These are phyloP conservation scores for Mycena sp. DNA, from an alignment of 1,284 basidiomycete genomes.

Conservation along the genomic window DNA sequence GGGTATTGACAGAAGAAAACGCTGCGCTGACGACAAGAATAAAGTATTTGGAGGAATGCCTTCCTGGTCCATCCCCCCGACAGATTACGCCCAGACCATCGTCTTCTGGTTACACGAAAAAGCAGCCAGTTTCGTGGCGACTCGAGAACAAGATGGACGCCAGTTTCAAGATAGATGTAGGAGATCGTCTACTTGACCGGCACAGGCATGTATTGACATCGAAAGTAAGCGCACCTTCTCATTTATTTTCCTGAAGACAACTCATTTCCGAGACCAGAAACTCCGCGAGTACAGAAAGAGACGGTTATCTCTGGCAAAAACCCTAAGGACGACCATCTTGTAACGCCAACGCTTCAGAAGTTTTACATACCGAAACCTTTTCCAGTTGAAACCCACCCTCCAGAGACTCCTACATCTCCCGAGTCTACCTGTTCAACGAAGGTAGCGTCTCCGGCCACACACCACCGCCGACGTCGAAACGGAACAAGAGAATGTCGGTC, in stretches of 20 bases:
- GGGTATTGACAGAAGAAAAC: slow-evolving; percentile 31
- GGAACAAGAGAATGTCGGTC: slow-evolving; percentile 24
- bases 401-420: slow-evolving; percentile 13
- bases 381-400: not conserved
- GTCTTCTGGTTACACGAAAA: slow-evolving; percentile 16
- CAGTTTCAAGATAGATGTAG: slow-evolving; percentile 22
- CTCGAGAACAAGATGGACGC: slow-evolving; percentile 16
- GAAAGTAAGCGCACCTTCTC: slow-evolving; percentile 17
- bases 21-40: slow-evolving; percentile 22
- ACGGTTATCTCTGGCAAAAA: slow-evolving; percentile 9
- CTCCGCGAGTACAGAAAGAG: slow-evolving; percentile 21
- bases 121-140: slow-evolving; percentile 20
- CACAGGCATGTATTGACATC: slow-evolving; percentile 27
- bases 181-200: slow-evolving; percentile 24
- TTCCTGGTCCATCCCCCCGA: slow-evolving; percentile 18
- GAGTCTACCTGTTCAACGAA: slow-evolving; percentile 28
- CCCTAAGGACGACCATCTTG: not conserved
- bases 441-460: slow-evolving; percentile 11
- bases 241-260: not conserved
- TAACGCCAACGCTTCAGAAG: slow-evolving; percentile 3
- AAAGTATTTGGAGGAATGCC: slow-evolving; percentile 19
- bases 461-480: slow-evolving; percentile 7
- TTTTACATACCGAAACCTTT: slow-evolving; percentile 5
- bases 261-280: not conserved
- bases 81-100: slow-evolving; percentile 17